Evolutionary conservation across 2,329 filamentous ascomycete genomes (phyloP), one percentile per base, ranked within the genome.

Genomic region (Hypoxylon sp.): DNA sequence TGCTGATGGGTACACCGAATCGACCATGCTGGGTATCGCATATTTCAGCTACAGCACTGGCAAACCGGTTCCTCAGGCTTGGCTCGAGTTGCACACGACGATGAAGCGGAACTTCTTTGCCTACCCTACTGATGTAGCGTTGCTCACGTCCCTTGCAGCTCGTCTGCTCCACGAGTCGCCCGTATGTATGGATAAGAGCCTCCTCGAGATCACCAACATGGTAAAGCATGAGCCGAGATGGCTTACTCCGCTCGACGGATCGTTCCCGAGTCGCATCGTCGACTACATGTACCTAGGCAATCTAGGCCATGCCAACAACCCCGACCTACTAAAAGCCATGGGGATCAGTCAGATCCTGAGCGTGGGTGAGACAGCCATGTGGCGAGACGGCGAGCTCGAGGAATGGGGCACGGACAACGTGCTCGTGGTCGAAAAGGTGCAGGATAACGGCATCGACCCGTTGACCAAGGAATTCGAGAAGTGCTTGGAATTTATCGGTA

Each of bases 201-300:
- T 82, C 3, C 67, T 75, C 2, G 77, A 86, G 11, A 77, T 84
- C 17, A 79, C 76, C 7, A 72, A 74, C 3, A 68, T 85, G 34
- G 74, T 79, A 16, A 76, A 73, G 44, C 66, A 81, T 15, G 82
- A 91, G 63, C 93, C 93, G 0, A 76, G 78, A 25, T 99, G 94
- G 94, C 82, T 97, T 47, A 77, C 83, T 19, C 84, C 84, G 45
- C 83, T 97, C 60, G 93, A 97, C 68, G 94, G 94, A 3, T 96
- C 91, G 16, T 80, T 97, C 15, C 94, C 94, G 1, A 96, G 90
- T 67, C 84, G 93, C 9, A 83, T 99, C 27, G 75, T 96, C 30
- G 87, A 92, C 44, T 97, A 97, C 67, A 91, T 99, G 86, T 99
- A 99, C 67, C 81, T 99, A 8, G 94, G 94, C 1, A 97, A 97